Evolutionary conservation across 495 filamentous ascomycete genomes (phyloP), one percentile per base, ranked within the genome.

Genomic region (Lindgomyces ingoldianus): DNA sequence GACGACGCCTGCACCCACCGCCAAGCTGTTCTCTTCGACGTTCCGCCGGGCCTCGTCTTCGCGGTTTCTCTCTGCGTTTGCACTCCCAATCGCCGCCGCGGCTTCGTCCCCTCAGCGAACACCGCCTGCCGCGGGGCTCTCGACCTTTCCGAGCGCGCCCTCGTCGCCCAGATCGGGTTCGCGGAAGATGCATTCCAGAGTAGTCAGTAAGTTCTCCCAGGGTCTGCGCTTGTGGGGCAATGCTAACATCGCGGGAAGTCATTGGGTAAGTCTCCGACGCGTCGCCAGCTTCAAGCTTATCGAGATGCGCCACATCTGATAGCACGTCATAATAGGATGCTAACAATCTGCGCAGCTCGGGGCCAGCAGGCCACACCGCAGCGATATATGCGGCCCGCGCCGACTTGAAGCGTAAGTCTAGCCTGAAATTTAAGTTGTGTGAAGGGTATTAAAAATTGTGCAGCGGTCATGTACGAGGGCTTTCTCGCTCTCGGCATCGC

Each of bases 401-500:
- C 66, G 92, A 98, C 75, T 80, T 98, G 67, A 88, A 89, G 74
- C 89, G 80, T 83, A 62, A 69, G 75, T 41, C 24, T 19, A 3
- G 16, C 12, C 24, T 18, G 42, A 18, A 33, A 9, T 9, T 12
- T 19, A 44, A 41, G 46, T 57, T 62, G 22, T 26, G 24, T 26
- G 9, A 33, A 52, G n/a, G 4, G 19, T 52, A 11, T 29, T 41
- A n/a, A 67, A 68, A 26, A 39, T 49, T 46, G 24, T 4, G 25
- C 52, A 84, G 89, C 94, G 39, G 89, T 96, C 62, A 80, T 98
- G 58, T 98, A 98, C 73, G 94, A 98, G 80, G 94, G 94, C 62
- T 96, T 98, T 82, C 87, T 98, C 62, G 94, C 94, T 67, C 95
- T 96, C 71, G 94, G 94, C 70, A 94, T 95, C 74, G 94, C 94